Evolutionary conservation across 306 rosid species (phyloP), one percentile per base, ranked within the genome.

Genomic region (Cicer chorassanicum): DNA sequence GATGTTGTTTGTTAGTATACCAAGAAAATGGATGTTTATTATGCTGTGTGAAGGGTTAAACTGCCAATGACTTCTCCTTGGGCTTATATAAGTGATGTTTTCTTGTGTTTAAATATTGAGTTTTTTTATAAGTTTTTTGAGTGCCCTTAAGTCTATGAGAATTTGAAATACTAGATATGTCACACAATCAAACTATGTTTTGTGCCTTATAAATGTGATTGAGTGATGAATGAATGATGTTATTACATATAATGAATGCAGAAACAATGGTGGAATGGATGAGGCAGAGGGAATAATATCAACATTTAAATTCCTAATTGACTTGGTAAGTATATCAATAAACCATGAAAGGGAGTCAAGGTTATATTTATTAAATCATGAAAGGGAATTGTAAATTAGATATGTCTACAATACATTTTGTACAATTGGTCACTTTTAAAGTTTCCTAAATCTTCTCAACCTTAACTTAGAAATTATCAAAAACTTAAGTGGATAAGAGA

Each of bases 401-500:
- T 60, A 34, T 60, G 65, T 60, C 6, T 60, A 12, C 64, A 57
- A 46, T 51, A 51, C 56, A 39, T 51, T 81, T 66, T 82, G 69
- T 78, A 82, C 77, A 78, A 41, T 18, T 70, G 34, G 15, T 60
- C 65, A 49, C 40, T 43, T 57, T 16, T 13, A 29, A 29, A 75
- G 72, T 11, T 50, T 55, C 62, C 56, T 59, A 9, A 21, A 73
- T 21, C 16, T 40, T 24, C 75, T 72, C 79, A 65, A 57, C 36
- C 65, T 55, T 21, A 69, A 29, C 54, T 56, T 4, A 38, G 9
- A 65, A 70, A 70, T 36, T 13, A 34, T 55, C 53, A 76, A 76
- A 63, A 76, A 44, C 61, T 1, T 56, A 9, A 76, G 69, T 77
- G 74, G 83, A 15, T 72, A 56, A 21, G 65, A 56, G 14, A 49